phyloP scores from a whole-genome alignment of 2,329 filamentous ascomycete species.

The Fusarium buharicum region DNA sequence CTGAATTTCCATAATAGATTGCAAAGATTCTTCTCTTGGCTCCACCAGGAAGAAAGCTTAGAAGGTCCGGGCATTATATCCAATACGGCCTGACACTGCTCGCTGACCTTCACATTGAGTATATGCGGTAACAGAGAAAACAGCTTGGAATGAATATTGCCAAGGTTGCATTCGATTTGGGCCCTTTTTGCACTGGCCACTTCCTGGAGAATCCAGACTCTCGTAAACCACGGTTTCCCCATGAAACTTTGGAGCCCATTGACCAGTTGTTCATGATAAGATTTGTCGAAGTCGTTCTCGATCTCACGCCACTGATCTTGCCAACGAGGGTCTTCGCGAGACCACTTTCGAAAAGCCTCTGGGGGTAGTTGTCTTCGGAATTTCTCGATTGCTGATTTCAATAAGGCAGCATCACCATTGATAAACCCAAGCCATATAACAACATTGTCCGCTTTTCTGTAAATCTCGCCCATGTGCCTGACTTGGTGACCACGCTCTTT shows the following conservation, averaged over 20 bases:
- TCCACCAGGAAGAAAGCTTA: slow-evolving; percentile 13
- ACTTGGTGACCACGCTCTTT: slow-evolving; percentile 24
- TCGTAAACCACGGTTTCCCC: slow-evolving; percentile 4
- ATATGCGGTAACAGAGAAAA: not conserved
- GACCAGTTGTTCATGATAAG: rapidly evolving
- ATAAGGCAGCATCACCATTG: rapidly evolving
- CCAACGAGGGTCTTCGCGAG: not conserved
- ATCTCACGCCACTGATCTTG: not conserved
- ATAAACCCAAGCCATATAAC: not conserved
- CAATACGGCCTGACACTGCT: slow-evolving; percentile 26
- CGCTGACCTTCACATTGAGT: rapidly evolving
- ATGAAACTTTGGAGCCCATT: not conserved
- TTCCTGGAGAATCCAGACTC: slow-evolving; percentile 28
- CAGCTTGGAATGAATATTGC: not conserved
- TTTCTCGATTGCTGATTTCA: not conserved
- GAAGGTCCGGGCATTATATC: slow-evolving; percentile 17
- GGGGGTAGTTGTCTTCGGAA: not conserved
- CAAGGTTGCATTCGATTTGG: not conserved
- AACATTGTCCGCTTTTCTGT: not conserved
- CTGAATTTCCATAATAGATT: slow-evolving; percentile 5
- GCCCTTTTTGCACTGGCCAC: slow-evolving; percentile 5
- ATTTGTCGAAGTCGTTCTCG: rapidly evolving
- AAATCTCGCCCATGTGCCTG: not conserved
- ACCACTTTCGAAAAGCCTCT: not conserved
- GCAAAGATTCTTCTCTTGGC: slow-evolving; percentile 4